Base-by-base conservation (phyloP, 441 rosid species). In the Bruguiera hainesii region DNA sequence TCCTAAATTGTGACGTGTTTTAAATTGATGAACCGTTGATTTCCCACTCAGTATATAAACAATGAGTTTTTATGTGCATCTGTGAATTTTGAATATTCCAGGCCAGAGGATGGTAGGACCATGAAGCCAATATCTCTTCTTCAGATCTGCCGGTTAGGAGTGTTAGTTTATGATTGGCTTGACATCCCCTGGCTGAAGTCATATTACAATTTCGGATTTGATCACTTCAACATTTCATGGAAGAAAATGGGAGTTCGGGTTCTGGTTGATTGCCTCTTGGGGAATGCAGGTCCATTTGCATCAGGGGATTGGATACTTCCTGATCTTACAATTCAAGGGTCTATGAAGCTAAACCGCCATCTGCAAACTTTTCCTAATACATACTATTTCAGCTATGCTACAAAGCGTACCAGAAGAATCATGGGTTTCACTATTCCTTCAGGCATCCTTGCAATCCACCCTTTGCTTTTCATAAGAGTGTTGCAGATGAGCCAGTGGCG, bases 291-390 rank as follows among this genome's bases (percentile, higher is more conserved):
- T 56, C 98, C 98, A 18, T 89, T 89, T 26, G 86, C 94, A 59
- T 77, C 96, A 0, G 89, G 85, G 8, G 99, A 94, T 76, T 94
- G 99, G 99, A 91, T 94, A 74, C 93, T 94, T 55, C 98, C 99
- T 10, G 97, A 94, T 71, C 96, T 94, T 56, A 89, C 99, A 3
- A 86, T 94, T 64, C 97, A 94, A 76, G 98, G 99, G 46, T 84
- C 99, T 5, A 66, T 85, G 69, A 74, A 71, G 69, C 82, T 91
- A 63, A 94, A 94, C 80, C 28, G 77, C 46, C 81, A 82, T 68
- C 81, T 94, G 18, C 84, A 75, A 30, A 94, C 98, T 7, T 94
- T 94, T 72, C 89, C 89, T 1, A 64, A 76, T 74, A 91, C 99
- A 3, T 91, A 71, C 78, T 94, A 94, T 74, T 94, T 94, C 77